These are phyloP conservation scores for Yamadazyma ubonensis DNA, from an alignment of 805 yeast species.

Conservation along the genomic window DNA sequence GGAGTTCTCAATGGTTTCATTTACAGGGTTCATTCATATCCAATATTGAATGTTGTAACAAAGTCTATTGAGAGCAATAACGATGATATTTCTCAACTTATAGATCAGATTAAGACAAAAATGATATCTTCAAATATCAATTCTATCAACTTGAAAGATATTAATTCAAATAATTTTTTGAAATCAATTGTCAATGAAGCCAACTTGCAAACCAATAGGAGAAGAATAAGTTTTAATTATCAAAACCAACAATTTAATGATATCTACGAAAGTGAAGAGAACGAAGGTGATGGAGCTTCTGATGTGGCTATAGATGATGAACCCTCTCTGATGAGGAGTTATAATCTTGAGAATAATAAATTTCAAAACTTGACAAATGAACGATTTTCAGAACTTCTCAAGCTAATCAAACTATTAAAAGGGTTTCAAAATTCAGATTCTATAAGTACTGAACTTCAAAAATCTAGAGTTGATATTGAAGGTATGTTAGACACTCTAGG, in stretches of 20 bases:
- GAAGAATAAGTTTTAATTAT: slow-evolving; percentile 36
- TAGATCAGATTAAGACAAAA: slow-evolving; percentile 14
- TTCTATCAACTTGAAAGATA: slow-evolving; percentile 7
- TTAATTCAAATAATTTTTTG: slow-evolving; percentile 15
- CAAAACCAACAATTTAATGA: slow-evolving; percentile 10
- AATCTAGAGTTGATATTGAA: slow-evolving; percentile 56
- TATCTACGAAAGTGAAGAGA: slow-evolving; percentile 10
- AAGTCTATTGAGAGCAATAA: slow-evolving; percentile 34
- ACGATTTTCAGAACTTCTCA: slow-evolving; percentile 28
- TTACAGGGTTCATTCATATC: slow-evolving; percentile 76
- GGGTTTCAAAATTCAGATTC: slow-evolving; percentile 59
- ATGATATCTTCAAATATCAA: slow-evolving; percentile 13
- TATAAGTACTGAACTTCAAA: slow-evolving; percentile 67
- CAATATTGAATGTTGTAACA: slow-evolving; percentile 50
- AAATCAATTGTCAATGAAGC: slow-evolving; percentile 23
- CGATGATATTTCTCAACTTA: slow-evolving; percentile 20
- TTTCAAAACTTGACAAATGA: slow-evolving; percentile 12
- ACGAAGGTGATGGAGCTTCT: background rate
- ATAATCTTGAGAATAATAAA: slow-evolving; percentile 2
- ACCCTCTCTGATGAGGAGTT: background rate
- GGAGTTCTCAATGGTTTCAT: slow-evolving; percentile 82
- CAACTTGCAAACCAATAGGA: slow-evolving; percentile 18
- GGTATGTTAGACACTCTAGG: slow-evolving; percentile 40
- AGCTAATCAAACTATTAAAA: slow-evolving; percentile 45
- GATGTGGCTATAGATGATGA: slow-evolving; percentile 1